Percentiles rank a stretch among this genome's conserved stretches.
phyloP scores from a whole-genome alignment of 176 grass and related monocot species.

The Eleusine coracana region DNA sequence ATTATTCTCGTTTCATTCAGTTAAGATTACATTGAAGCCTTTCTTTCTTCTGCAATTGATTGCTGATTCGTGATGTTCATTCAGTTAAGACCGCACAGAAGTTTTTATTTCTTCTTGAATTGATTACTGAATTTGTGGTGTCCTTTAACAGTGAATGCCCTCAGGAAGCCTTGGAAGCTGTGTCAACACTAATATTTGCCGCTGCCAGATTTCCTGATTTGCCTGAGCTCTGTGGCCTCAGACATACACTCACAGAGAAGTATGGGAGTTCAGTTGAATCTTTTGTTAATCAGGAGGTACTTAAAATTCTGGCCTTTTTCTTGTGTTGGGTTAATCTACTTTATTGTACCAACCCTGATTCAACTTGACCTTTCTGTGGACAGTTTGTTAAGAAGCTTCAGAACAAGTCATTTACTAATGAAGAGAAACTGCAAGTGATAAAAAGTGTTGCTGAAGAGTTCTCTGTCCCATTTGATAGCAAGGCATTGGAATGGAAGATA shows the following conservation, averaged over 20 bases:
- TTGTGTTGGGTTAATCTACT: slow-evolving; percentile 31
- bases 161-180: slow-evolving; percentile 85
- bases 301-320: slow-evolving; percentile 24
- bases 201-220: slow-evolving; percentile 92
- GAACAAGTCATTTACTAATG: slow-evolving; percentile 74
- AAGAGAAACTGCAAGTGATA: slow-evolving; percentile 82
- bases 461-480: slow-evolving; percentile 59
- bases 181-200: slow-evolving; percentile 91
- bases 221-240: slow-evolving; percentile 84
- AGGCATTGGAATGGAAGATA: slow-evolving; percentile 48
- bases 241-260: slow-evolving; percentile 71
- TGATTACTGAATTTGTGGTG: slow-evolving; percentile 43
- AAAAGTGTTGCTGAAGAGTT: slow-evolving; percentile 80
- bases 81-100: neutral
- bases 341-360: slow-evolving; percentile 31
- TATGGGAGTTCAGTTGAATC: slow-evolving; percentile 66
- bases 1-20: slow-evolving; percentile 9
- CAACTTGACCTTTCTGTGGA: slow-evolving; percentile 22
- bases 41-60: neutral
- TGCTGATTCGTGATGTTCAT: neutral
- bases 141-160: slow-evolving; percentile 76
- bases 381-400: slow-evolving; percentile 92
- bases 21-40: slow-evolving; percentile 1
- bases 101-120: slow-evolving; percentile 6
- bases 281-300: slow-evolving; percentile 86